Conservation (phyloP, 2,329 filamentous ascomycete genomes). For the Ambrosiella cleistominuta region DNA sequence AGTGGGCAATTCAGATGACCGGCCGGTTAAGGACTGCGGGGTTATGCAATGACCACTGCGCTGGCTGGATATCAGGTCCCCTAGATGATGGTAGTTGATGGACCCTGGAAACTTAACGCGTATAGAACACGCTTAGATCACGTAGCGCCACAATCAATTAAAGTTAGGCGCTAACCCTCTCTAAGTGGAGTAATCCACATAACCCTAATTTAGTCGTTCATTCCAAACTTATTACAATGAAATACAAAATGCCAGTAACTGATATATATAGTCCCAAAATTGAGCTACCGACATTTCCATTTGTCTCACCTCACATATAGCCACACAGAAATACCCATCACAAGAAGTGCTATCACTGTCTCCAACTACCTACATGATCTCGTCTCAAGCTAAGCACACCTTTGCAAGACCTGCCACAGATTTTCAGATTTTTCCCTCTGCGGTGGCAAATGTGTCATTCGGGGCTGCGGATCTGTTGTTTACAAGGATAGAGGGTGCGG, state of each 20-base stretch:
- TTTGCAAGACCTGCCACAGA: not conserved
- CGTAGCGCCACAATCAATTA: conserved; percentile 4
- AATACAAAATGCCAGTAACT: not conserved
- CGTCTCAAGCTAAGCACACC: not conserved
- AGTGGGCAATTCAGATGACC: not conserved
- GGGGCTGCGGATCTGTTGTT: not conserved
- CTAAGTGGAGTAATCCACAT: not conserved
- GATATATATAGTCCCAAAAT: no score
- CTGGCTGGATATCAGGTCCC: not conserved
- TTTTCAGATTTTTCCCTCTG: not conserved
- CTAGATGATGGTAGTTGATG: not conserved
- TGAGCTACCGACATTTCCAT: no score
- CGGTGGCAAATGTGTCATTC: not conserved
- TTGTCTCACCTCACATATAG: not conserved
- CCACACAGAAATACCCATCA: not conserved
- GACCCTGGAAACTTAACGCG: not conserved
- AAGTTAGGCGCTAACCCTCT: not conserved
- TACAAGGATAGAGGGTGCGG: not conserved
- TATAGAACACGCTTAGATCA: not conserved
- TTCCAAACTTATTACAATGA: not conserved
- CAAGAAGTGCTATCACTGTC: not conserved
- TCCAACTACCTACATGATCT: not conserved
- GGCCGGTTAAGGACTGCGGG: not conserved
- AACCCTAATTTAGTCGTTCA: not conserved
- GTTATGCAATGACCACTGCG: not conserved